Evolutionary conservation across 257 asterid species (phyloP).

Genomic region (Asclepias syriaca): DNA sequence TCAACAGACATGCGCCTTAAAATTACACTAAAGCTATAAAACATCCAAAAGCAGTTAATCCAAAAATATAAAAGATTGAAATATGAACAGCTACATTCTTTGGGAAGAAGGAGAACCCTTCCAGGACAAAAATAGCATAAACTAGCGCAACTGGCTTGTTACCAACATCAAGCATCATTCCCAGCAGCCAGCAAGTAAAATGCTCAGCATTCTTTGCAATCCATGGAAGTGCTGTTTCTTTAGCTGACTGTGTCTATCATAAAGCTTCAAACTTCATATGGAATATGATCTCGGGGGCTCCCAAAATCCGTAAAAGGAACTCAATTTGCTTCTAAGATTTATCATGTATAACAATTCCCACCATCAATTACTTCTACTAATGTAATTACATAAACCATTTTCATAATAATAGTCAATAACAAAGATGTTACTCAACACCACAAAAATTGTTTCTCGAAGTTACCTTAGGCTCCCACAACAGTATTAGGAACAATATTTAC

Average conservation of each 20-base stretch:
- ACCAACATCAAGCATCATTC: no score
- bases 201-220: no score
- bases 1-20: background rate
- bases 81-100: background rate
- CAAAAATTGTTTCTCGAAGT: background rate
- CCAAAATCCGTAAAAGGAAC: background rate
- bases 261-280: background rate
- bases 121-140: no score
- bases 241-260: background rate
- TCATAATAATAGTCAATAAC: background rate
- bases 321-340: conserved; percentile 6
- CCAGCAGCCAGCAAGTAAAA: no score
- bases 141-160: no score
- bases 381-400: background rate
- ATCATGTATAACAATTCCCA: background rate
- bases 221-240: background rate
- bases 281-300: background rate
- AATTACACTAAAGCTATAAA: background rate
- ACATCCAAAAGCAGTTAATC: background rate
- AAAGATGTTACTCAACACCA: background rate
- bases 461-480: background rate
- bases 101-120: no score
- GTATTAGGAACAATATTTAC: background rate
- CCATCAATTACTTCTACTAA: background rate
- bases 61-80: no score